Base-by-base conservation (phyloP, 306 rosid genomes). In the Quercus suber region DNA sequence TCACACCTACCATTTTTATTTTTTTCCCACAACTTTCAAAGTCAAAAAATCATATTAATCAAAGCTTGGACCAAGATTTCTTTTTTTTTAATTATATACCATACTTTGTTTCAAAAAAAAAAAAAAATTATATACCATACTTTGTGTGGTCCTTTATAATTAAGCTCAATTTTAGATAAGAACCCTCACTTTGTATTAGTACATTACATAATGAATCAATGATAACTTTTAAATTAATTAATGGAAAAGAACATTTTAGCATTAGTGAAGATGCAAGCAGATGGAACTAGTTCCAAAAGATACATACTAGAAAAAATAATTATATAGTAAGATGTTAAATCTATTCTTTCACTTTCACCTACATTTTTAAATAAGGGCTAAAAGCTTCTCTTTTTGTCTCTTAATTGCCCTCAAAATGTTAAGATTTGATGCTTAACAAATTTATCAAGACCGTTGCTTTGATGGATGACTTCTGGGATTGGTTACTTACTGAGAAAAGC, bases 331-430 rank as follows among this genome's bases (percentile, higher is more conserved):
- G 53, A 71, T 59, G 51, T 71, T 20, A 71, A 51, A 61, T 53
- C 68, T 55, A 31, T 75, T 55, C 35, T 79, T 72, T 71, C 81
- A 58, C 64, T 75, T 76, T 83, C 81, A 76, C 11, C 67, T 28
- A 4, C 55, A 20, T 25, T 35, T 67, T 76, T 31, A 33, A 17
- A 58, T 57, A 61, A 70, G 55, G 41, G 55, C 19, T 63, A 49
- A 41, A 41, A 55, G 35, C 81, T 25, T 35, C 56, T 33, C 51
- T 9, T 51, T 49, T 23, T 75, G 75, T 75, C 65, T 41, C 13
- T 43, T 17, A 71, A 51, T 69, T 69, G 74, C 76, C 70, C 49
- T 56, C 31, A 55, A 74, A 23, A 41, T 27, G 28, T 43, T 45
- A 43, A 56, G 58, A 53, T 35, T 63, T 17, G 59, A 73, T 58